phyloP scores from a whole-genome alignment of 2,329 filamentous ascomycete genomes.

The Dothideomycetidae sp. region DNA sequence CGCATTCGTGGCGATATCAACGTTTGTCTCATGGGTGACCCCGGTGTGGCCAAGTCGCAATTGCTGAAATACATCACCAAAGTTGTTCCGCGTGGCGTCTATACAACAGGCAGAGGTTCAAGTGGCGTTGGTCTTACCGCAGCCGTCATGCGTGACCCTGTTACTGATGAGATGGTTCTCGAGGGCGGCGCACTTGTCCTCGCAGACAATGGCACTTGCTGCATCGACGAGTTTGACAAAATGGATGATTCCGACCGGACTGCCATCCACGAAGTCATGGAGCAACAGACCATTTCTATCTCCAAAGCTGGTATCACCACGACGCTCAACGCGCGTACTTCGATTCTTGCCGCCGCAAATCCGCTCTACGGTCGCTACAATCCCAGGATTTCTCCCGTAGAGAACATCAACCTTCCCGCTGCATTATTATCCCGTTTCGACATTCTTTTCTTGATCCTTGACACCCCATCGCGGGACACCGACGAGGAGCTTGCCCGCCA shows the following conservation, averaged over 20 bases:
- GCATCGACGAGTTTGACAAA: conserved; percentile 69
- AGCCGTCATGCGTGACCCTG: conserved; percentile 62
- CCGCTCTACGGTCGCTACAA: conserved; percentile 97
- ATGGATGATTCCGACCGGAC: conserved; percentile 63
- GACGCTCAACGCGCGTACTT: conserved; percentile 87
- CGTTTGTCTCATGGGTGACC: conserved; percentile 96
- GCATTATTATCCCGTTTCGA: conserved; percentile 95
- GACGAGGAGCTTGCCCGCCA: conserved; percentile 92
- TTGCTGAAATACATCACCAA: conserved; percentile 89
- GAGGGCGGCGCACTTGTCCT: conserved; percentile 61
- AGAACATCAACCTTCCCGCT: conserved; percentile 98
- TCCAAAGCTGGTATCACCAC: conserved; percentile 68
- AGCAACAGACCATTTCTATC: conserved; percentile 66
- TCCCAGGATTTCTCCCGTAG: conserved; percentile 87
- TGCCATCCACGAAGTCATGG: conserved; percentile 68
- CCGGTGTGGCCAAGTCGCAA: conserved; percentile 97
- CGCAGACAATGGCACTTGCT: conserved; percentile 62
- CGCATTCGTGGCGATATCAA: conserved; percentile 98
- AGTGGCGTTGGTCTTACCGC: conserved; percentile 64
- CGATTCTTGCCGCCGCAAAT: conserved; percentile 90
- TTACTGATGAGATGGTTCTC: conserved; percentile 58
- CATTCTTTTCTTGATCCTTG: conserved; percentile 88
- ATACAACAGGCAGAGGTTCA: conserved; percentile 62
- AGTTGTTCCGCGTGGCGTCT: conserved; percentile 79
- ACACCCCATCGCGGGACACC: conserved; percentile 76